A percentile compares a stretch with the other conserved stretches of the same genome.
Evolutionary conservation across 108 stramenopile genomes (phyloP).

Genomic region (Conticribra weissflogii): DNA sequence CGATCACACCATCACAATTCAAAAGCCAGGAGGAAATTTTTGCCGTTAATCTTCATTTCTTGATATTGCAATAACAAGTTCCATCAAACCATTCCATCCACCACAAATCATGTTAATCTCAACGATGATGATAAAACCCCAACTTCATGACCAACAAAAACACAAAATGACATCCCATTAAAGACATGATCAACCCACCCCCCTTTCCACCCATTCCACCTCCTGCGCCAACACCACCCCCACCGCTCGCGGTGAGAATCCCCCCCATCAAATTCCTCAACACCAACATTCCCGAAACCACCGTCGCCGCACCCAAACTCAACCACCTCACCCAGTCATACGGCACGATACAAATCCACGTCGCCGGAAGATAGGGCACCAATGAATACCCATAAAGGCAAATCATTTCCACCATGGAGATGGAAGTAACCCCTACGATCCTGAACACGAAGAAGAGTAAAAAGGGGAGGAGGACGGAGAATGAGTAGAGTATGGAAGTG

Average conservation of each 20-base stretch:
- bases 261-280: conserved; percentile 70
- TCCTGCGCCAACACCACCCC: conserved; percentile 24
- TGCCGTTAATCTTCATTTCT: too few relatives aligned
- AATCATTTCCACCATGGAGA: conserved; percentile 63
- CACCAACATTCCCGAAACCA: conserved; percentile 61
- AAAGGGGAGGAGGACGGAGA: conserved; percentile 60
- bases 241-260: too few relatives aligned
- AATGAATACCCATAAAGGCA: conserved; percentile 84
- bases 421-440: conserved; percentile 49
- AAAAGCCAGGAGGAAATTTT: too few relatives aligned
- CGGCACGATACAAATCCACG: conserved; percentile 63
- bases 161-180: conserved; percentile 71
- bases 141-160: conserved; percentile 77
- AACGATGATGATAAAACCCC: conserved; percentile 64
- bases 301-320: conserved; percentile 56
- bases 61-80: too few relatives aligned
- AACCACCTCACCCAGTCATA: conserved; percentile 62
- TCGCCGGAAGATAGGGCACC: conserved; percentile 70
- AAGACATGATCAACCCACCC: conserved; percentile 62
- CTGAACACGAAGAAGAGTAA: conserved; percentile 59
- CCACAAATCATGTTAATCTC: too few relatives aligned
- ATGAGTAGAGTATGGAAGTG: conserved; percentile 55
- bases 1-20: too few relatives aligned
- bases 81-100: too few relatives aligned
- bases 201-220: conserved; percentile 46